phyloP scores from a whole-genome alignment of 305 asterid species.

The Euphrasia arctica region DNA sequence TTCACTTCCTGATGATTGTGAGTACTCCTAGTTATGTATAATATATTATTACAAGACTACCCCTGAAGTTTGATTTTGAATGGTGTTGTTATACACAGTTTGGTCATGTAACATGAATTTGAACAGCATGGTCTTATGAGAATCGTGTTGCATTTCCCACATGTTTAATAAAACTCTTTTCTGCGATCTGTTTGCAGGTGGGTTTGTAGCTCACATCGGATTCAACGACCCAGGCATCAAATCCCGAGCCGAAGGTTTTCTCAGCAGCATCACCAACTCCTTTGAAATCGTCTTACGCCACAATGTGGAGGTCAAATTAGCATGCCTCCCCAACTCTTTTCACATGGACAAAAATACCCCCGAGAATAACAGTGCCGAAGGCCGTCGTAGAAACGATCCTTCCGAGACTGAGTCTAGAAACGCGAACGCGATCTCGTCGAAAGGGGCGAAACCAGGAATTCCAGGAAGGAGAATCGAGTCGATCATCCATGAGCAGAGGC shows the following conservation, averaged over 20 bases:
- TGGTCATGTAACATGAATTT: too few relatives aligned
- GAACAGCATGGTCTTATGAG: too few relatives aligned
- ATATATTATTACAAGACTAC: too few relatives aligned
- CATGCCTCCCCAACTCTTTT: slow-evolving; percentile 48
- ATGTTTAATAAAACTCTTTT: not conserved
- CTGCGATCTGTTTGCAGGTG: slow-evolving; percentile 43
- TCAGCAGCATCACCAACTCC: slow-evolving; percentile 85
- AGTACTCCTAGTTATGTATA: too few relatives aligned
- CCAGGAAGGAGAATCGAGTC: slow-evolving; percentile 76
- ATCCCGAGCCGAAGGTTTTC: slow-evolving; percentile 82
- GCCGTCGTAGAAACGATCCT: slow-evolving; percentile 27
- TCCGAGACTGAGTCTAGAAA: slow-evolving; percentile 36
- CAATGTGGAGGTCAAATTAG: slow-evolving; percentile 71
- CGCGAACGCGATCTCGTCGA: slow-evolving; percentile 29
- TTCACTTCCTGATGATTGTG: not conserved
- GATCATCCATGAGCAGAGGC: slow-evolving; percentile 75
- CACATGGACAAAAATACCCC: not conserved
- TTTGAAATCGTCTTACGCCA: slow-evolving; percentile 70
- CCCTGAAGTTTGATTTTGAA: too few relatives aligned
- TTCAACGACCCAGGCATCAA: slow-evolving; percentile 59
- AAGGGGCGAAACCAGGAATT: slow-evolving; percentile 31
- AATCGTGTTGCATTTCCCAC: not conserved
- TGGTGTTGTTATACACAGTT: too few relatives aligned
- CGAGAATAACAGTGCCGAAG: slow-evolving; percentile 14
- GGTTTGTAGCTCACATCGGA: slow-evolving; percentile 72